Base-by-base conservation (phyloP, 352 stramenopile genomes). In the Globisporangium canariense region DNA sequence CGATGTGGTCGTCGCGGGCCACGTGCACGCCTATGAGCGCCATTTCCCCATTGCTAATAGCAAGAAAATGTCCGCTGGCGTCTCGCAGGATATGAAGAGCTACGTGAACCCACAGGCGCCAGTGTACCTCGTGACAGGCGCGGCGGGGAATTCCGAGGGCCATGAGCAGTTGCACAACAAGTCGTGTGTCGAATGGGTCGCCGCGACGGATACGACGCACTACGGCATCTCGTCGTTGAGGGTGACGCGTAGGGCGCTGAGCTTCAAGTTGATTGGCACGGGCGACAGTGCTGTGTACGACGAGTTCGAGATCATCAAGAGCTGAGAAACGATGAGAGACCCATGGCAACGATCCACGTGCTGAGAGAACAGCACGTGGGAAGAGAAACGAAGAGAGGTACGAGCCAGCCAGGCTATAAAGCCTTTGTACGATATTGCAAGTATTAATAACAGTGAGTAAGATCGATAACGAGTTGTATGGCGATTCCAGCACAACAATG, bases 21-120 rank as follows among this genome's bases (percentile, higher is more conserved):
- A 97, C 66, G 68, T 92, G 30, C 91, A 97, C 69, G 84, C 78
- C 46, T 97, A 95, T 66, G 83, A 97, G 64, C 78, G 89, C 3
- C 74, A 90, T 4, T 68, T 88, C 1, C 88, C 87, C 1, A 77
- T 93, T 46, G 69, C 66, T 0, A 70, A 81, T 13, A 74, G 65
- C 61, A 67, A 74, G n/a, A 61, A 75, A 3, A 65, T 91, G 1
- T 60, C 73, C 13, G 62, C 74, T 18, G 83, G 78, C 13, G 77
- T 90, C 52, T 88, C 77, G 20, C 20, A 55, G 0, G 79, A 91
- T 60, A 68, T 64, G 30, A 86, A 72, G 9, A 71, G 68, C 22
- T 96, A 93, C 66, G 61, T 67, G 13, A 83, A 87, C 58, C 79
- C 81, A 0, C 62, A 76, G 46, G 79, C 84, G 0, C 82, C 86